Evolutionary conservation across 768 basidiomycete genomes (phyloP).

Genomic region (Dacryopinax spathularia): DNA sequence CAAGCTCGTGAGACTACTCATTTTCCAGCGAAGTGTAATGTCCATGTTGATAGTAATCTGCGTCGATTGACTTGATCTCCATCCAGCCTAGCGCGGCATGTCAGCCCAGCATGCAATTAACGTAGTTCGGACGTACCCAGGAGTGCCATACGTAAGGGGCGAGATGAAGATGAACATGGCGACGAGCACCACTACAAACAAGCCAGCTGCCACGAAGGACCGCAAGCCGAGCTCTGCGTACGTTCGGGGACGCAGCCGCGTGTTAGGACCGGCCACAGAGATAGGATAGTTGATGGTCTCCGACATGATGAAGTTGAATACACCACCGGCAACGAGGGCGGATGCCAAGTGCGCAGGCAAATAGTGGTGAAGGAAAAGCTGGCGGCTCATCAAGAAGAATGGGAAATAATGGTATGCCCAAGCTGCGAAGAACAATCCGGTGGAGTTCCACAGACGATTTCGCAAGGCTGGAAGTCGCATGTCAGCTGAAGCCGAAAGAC

Average conservation of each 20-base stretch:
- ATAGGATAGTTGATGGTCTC: constrained; percentile 88
- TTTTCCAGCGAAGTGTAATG: constrained; percentile 62
- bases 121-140: constrained; percentile 49
- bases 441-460: constrained; percentile 87
- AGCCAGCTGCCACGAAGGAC: constrained; percentile 48
- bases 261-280: constrained; percentile 57
- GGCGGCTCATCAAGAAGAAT: constrained; percentile 95
- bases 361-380: constrained; percentile 95
- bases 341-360: constrained; percentile 91
- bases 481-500: neutral
- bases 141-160: constrained; percentile 91
- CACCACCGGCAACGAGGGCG: constrained; percentile 79
- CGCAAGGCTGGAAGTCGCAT: constrained; percentile 56
- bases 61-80: constrained; percentile 75
- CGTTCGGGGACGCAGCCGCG: constrained; percentile 38
- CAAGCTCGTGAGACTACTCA: no score
- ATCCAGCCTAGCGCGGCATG: constrained; percentile 43
- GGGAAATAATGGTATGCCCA: constrained; percentile 95
- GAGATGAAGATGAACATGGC: constrained; percentile 58
- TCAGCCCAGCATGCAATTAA: constrained; percentile 14
- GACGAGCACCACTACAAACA: constrained; percentile 40
- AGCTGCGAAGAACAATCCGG: constrained; percentile 86
- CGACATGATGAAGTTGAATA: constrained; percentile 77
- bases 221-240: constrained; percentile 66
- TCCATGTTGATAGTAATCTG: constrained; percentile 79